phyloP scores from a whole-genome alignment of 768 basidiomycete species.

The Piloderma croceum region DNA sequence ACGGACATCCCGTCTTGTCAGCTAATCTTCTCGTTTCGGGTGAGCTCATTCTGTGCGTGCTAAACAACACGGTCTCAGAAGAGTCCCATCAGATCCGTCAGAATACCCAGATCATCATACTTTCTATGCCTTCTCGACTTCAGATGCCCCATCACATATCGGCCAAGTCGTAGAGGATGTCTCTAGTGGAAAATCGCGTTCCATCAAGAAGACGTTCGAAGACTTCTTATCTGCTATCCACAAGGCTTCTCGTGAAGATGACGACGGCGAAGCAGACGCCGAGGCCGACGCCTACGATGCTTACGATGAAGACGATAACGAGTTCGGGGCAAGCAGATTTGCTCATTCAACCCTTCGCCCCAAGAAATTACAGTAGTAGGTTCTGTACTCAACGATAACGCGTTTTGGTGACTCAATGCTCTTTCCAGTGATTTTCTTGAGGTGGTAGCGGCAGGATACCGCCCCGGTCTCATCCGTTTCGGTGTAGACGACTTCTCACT shows the following conservation, averaged over 20 bases:
- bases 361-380: slow-evolving; percentile 16
- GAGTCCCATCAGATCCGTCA: slow-evolving; percentile 52
- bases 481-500: slow-evolving; percentile 47
- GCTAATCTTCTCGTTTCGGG: slow-evolving; percentile 48
- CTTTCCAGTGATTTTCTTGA: slow-evolving; percentile 51
- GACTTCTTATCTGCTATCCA: slow-evolving; percentile 35
- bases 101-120: slow-evolving; percentile 60
- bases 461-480: slow-evolving; percentile 53
- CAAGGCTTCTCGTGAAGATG: slow-evolving; percentile 26
- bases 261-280: slow-evolving; percentile 31
- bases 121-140: slow-evolving; percentile 51
- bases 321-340: slow-evolving; percentile 21
- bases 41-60: slow-evolving; percentile 9
- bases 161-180: slow-evolving; percentile 41
- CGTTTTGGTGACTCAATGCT: slow-evolving; percentile 3
- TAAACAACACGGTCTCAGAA: background rate
- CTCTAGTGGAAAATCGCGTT: slow-evolving; percentile 33
- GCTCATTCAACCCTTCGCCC: slow-evolving; percentile 13
- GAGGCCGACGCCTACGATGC: slow-evolving; percentile 36
- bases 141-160: slow-evolving; percentile 35
- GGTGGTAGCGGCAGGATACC: slow-evolving; percentile 49
- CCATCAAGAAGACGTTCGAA: slow-evolving; percentile 42
- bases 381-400: slow-evolving; percentile 29
- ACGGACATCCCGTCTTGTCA: slow-evolving; percentile 29
- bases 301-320: slow-evolving; percentile 16